Conservation (phyloP, 2,329 filamentous ascomycete species). For the Myriosclerotinia duriaeana region DNA sequence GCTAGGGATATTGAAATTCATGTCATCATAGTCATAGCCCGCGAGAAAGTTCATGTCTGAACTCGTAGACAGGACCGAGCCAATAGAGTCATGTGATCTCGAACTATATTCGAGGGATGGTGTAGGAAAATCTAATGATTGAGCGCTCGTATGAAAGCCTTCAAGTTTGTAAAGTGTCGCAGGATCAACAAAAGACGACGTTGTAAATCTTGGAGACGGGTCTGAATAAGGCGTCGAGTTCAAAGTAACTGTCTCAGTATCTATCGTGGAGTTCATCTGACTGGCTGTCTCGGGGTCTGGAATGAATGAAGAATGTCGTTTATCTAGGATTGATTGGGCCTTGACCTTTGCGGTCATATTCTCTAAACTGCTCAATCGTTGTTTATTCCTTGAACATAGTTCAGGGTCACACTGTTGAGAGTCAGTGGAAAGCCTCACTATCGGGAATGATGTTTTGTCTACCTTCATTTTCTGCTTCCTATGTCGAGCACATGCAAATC, state of each 20-base stretch:
- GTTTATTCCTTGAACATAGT: slow-evolving; percentile 23
- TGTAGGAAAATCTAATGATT: slow-evolving; percentile 18
- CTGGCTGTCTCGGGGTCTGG: slow-evolving; percentile 17
- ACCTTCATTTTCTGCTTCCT: slow-evolving; percentile 30
- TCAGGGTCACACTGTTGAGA: slow-evolving; percentile 23
- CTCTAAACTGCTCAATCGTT: slow-evolving; percentile 19
- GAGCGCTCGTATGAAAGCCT: slow-evolving; percentile 19
- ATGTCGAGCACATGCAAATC: slow-evolving; percentile 30
- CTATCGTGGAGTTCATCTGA: slow-evolving; percentile 1
- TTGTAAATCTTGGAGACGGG: slow-evolving; percentile 10
- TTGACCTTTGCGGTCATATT: slow-evolving; percentile 16
- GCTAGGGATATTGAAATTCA: slow-evolving; percentile 13
- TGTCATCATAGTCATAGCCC: slow-evolving; percentile 16
- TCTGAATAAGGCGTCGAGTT: slow-evolving; percentile 7
- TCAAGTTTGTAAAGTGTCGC: slow-evolving; percentile 21
- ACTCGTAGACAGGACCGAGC: slow-evolving; percentile 17
- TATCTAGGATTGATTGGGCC: background rate
- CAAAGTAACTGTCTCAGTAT: slow-evolving; percentile 6
- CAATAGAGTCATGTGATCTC: slow-evolving; percentile 22
- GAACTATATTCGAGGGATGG: slow-evolving; percentile 22
- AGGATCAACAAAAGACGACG: slow-evolving; percentile 19
- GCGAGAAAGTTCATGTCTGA: slow-evolving; percentile 19
- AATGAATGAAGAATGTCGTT: slow-evolving; percentile 19
- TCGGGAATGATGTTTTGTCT: background rate
- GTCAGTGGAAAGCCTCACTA: background rate